Evolutionary conservation across 1,284 basidiomycete genomes (phyloP).

Genomic region (Cystobasidiaceae sp.): DNA sequence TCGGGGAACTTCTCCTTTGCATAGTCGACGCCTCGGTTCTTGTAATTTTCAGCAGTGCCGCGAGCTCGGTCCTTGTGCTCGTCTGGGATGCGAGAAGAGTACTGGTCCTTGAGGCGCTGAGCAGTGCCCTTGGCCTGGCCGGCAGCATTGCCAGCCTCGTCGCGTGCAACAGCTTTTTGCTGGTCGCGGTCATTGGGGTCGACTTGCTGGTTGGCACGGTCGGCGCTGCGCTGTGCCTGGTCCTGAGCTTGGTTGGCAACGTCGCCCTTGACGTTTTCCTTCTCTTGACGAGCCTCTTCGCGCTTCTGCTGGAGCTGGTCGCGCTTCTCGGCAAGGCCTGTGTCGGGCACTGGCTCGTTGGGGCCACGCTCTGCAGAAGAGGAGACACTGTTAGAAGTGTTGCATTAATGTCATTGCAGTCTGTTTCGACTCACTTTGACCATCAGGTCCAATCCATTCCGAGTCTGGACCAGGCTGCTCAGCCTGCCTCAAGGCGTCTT

Average conservation of each 20-base stretch:
- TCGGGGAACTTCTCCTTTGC: constrained; percentile 76
- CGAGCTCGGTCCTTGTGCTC: constrained; percentile 44
- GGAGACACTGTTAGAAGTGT: not conserved
- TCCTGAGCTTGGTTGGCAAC: constrained; percentile 32
- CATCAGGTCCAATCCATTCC: constrained; percentile 52
- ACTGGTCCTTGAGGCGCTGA: constrained; percentile 45
- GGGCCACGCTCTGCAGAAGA: constrained; percentile 32
- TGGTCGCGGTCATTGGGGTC: constrained; percentile 42
- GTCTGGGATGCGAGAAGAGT: constrained; percentile 44
- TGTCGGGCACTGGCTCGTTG: constrained; percentile 40
- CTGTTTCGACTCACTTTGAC: constrained; percentile 43
- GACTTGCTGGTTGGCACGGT: constrained; percentile 34
- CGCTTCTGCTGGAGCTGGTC: constrained; percentile 48
- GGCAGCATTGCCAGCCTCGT: constrained; percentile 38
- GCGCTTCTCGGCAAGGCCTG: constrained; percentile 42
- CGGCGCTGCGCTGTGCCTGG: constrained; percentile 15
- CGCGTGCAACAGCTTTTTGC: constrained; percentile 43
- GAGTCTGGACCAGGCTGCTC: constrained; percentile 60
- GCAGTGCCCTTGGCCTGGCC: constrained; percentile 45
- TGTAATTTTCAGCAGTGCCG: constrained; percentile 51
- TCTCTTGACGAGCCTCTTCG: constrained; percentile 38
- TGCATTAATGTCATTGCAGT: no score
- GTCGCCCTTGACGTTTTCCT: constrained; percentile 35
- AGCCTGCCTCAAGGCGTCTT: constrained; percentile 60
- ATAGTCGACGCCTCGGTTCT: constrained; percentile 55